Conservation (phyloP, 2,329 filamentous ascomycete genomes). For the Onygenales sp. region DNA sequence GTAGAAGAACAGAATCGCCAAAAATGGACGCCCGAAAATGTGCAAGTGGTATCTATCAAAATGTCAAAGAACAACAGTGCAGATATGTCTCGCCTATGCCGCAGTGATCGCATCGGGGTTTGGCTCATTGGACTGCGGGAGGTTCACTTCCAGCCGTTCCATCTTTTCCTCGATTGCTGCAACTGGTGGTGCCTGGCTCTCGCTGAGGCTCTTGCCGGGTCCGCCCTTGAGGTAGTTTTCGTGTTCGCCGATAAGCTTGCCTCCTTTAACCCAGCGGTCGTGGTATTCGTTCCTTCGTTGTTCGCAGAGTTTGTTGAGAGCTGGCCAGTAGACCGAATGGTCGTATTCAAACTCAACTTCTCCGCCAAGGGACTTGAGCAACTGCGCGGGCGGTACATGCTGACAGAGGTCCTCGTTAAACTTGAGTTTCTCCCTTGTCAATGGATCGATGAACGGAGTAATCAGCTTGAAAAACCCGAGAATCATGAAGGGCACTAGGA, state of each 20-base stretch:
- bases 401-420: constrained; percentile 87
- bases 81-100: not conserved
- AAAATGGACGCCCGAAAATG: not conserved
- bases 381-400: constrained; percentile 71
- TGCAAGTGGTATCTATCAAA: constrained; percentile 4
- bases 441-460: constrained; percentile 89
- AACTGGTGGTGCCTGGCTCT: constrained; percentile 14
- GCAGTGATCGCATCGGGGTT: not conserved
- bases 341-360: constrained; percentile 86
- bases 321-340: constrained; percentile 81
- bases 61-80: not conserved
- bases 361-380: constrained; percentile 71
- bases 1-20: not conserved
- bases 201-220: constrained; percentile 27
- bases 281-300: constrained; percentile 53
- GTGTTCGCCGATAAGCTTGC: constrained; percentile 73
- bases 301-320: constrained; percentile 61
- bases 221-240: constrained; percentile 83
- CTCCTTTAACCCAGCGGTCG: constrained; percentile 68
- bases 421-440: constrained; percentile 89
- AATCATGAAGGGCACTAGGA: constrained; percentile 76
- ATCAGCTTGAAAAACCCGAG: constrained; percentile 94
- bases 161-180: constrained; percentile 12
- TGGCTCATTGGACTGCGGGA: not conserved
- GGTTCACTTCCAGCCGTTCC: constrained; percentile 9